Conservation (phyloP, 768 basidiomycete species). For the Cystobasidium onofrii region DNA sequence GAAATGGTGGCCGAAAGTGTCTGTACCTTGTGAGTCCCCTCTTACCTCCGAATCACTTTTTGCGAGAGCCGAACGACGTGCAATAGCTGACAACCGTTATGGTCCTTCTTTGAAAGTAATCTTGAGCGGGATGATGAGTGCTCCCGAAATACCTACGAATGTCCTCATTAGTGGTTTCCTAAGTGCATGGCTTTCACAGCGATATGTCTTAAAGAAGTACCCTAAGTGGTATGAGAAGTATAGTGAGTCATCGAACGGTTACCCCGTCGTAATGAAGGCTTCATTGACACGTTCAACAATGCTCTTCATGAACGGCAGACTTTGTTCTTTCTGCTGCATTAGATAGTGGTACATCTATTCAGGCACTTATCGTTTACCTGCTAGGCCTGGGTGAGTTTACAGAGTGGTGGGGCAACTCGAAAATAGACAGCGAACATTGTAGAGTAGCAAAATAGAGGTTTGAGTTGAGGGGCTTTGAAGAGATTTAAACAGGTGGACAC, state of each 20-base stretch:
- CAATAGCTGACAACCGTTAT: not conserved
- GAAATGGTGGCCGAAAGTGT: constrained; percentile 21
- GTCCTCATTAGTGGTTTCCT: constrained; percentile 40
- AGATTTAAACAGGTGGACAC: no score
- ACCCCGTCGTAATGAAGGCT: no score
- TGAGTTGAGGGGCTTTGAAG: no score
- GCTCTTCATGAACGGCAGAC: not conserved
- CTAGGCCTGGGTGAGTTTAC: constrained; percentile 20
- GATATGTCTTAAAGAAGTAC: constrained; percentile 36
- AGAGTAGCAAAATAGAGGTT: constrained; percentile 3
- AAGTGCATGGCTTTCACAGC: constrained; percentile 37
- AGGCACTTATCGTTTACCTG: constrained; percentile 38
- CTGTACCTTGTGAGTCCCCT: constrained; percentile 33
- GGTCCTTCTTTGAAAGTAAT: constrained; percentile 23
- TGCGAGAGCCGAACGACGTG: no score
- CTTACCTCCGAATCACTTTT: not conserved
- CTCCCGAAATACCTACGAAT: constrained; percentile 42
- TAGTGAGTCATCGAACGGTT: not conserved
- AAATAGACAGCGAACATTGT: constrained; percentile 35
- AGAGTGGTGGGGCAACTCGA: constrained; percentile 30
- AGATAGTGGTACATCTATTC: constrained; percentile 41
- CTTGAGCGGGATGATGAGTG: constrained; percentile 38
- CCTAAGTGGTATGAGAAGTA: constrained; percentile 40
- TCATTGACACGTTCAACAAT: no score
- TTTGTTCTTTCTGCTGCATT: constrained; percentile 36